Evolutionary conservation across 129 eudicot genomes (phyloP).

Genomic region (Flaveria ramosissima): DNA sequence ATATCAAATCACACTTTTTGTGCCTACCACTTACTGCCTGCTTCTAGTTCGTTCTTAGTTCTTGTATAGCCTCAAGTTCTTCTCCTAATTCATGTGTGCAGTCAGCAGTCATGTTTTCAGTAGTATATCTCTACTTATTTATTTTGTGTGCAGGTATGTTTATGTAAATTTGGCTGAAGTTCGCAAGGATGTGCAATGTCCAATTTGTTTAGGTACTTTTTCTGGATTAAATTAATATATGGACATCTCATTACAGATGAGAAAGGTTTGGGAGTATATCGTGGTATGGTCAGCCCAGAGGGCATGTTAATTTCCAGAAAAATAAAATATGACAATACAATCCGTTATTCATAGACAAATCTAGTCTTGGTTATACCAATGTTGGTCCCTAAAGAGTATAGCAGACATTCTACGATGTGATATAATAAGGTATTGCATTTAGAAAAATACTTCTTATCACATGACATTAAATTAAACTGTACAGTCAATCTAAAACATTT

Average conservation of each 20-base stretch:
- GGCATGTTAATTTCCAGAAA: background rate
- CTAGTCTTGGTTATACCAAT: constrained; percentile 11
- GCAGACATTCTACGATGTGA: constrained; percentile 18
- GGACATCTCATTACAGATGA: constrained; percentile 5
- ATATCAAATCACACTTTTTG: constrained; percentile 1
- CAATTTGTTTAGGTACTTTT: constrained; percentile 68
- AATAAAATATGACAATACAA: background rate
- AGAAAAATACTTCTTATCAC: constrained; percentile 6
- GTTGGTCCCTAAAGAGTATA: constrained; percentile 13
- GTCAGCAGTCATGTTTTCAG: constrained; percentile 13
- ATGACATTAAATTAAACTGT: background rate
- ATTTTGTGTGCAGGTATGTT: constrained; percentile 52
- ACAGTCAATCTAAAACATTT: background rate
- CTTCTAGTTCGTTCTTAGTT: background rate
- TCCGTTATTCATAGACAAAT: constrained; percentile 5
- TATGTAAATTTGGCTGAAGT: constrained; percentile 65
- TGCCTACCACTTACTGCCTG: background rate
- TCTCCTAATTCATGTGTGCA: constrained; percentile 1
- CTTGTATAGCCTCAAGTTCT: background rate
- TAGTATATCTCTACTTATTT: constrained; percentile 9
- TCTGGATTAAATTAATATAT: background rate
- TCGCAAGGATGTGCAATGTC: constrained; percentile 94
- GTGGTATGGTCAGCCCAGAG: constrained; percentile 2
- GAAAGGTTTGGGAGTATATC: background rate
- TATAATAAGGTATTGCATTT: constrained; percentile 3